These are phyloP conservation scores for Gaultheria prostrata DNA, from an alignment of 148 eudicot species.

Conservation along the genomic window DNA sequence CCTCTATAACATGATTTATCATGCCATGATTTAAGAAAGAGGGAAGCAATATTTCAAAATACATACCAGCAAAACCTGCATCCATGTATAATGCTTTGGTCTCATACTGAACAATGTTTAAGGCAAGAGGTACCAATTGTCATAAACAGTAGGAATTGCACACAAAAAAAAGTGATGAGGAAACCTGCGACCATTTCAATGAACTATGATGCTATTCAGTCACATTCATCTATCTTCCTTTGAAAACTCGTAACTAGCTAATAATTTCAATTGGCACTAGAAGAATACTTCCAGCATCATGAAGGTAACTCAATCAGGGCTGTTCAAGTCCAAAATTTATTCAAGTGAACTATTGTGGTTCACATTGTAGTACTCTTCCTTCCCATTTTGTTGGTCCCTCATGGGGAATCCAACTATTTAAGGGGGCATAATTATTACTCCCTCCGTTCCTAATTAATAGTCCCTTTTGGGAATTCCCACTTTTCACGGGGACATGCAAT, in stretches of 20 bases:
- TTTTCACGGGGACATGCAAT: too few relatives aligned
- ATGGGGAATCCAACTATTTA: background rate
- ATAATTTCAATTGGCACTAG: background rate
- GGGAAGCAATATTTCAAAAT: background rate
- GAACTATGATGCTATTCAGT: background rate
- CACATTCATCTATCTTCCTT: background rate
- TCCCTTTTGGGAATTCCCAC: background rate
- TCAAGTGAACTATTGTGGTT: background rate
- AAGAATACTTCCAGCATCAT: background rate
- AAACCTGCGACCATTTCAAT: background rate
- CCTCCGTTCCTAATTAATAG: too few relatives aligned
- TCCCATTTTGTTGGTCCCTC: background rate
- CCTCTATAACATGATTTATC: background rate
- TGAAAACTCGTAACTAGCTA: background rate
- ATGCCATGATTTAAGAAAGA: background rate
- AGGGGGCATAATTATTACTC: too few relatives aligned
- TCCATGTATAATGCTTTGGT: background rate
- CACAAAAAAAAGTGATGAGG: background rate
- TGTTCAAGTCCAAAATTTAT: background rate
- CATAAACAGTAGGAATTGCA: background rate
- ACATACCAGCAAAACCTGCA: background rate
- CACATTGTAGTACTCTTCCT: background rate
- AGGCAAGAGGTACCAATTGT: background rate
- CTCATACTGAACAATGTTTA: background rate
- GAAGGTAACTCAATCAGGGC: background rate